Evolutionary conservation across 2,329 filamentous ascomycete species (phyloP), one percentile per base, ranked within the genome.

Genomic region (Alternaria incomplexa): DNA sequence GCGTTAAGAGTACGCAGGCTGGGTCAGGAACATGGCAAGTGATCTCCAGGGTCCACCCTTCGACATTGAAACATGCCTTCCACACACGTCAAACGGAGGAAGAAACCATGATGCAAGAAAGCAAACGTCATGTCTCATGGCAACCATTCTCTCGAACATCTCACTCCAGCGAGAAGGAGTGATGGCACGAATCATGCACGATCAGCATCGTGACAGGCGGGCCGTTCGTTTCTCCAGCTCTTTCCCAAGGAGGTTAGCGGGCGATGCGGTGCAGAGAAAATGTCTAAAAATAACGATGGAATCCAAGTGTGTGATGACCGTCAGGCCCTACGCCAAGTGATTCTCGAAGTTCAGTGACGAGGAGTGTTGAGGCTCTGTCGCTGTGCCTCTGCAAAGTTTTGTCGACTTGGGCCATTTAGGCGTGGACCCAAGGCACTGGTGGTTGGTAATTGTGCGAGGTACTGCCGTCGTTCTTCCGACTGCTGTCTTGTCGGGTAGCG

Each of bases 1-100:
- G 63, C 63, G 60, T 65, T 62, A 25, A 43, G 48, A 28, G 44
- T 55, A 58, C 54, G 58, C 62, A 53, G 44, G 51, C 48, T 45
- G 15, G 58, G 45, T 61, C 58, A 57, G 46, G 53, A 56, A 46
- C 45, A 52, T 20, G 32, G 58, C 36, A 25, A 46, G 48, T 51
- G 26, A 43, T 45, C 17, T 61, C 28, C 28, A 56, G 28, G 26
- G 47, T 62, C 54, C 45, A 40, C 26, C 50, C 43, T n/a, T 32
- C 43, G 2, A n/a, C 13, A 15, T 40, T 22, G 30, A 52, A 52
- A 52, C 48, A 36, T 52, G 30, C 46, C 50, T 40, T 26, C 28
- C 15, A 25, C 32, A 58, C 46, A 61, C 51, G 30, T 56, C 30
- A 52, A 43, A 58, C 40, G 32, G 43, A 55, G 9, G 48, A 52